Base-by-base conservation (phyloP, 352 stramenopile genomes). In the Pythium plurisporium region DNA sequence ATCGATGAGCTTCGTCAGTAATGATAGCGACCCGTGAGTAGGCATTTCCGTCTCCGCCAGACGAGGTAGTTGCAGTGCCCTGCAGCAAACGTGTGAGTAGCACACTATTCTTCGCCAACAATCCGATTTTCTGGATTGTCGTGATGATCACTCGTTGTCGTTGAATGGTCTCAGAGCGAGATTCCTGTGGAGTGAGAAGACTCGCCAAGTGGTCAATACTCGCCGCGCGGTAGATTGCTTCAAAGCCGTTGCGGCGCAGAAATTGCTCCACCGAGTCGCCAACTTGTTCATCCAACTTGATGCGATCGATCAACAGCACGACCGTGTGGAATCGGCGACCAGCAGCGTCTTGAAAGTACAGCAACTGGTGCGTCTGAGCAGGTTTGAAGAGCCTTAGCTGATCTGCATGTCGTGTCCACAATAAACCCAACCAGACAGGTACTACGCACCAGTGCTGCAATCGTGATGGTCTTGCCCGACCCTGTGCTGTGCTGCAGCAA, bases 211-310 rank as follows among this genome's bases (percentile, higher is more conserved):
- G 80, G 1, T 88, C 73, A 17, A 89, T 86, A 45, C 73, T 92
- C 46, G 83, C 79, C 5, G 84, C 84, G 40, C 79, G 79, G 55
- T 83, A 87, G 41, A 92, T 69, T 20, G 84, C 69, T 27, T 87
- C 64, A 25, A 94, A 62, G 17, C 84, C 82, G 34, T 94, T 94
- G 34, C 73, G 84, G 7, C 65, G 73, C 27, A 94, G 55, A 59
- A 80, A 94, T 8, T n/a, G 55, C 67, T 91, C 75, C 36, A 94
- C 80, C 3, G 65, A 80, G 45, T 77, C 73, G 26, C 84, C 82
- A 20, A 92, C 79, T 45, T 94, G 84, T 26, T 91, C 76, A 45
- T 94, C 82, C 41, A 94, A 64, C 43, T 91, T 91, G n/a, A 94
- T 81, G 38, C 84, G 78, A 38, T 94, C 84, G 38, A 90, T 67